These are phyloP conservation scores for Yamadazyma conglobata DNA, from an alignment of 1,139 yeast genomes.

Conservation along the genomic window DNA sequence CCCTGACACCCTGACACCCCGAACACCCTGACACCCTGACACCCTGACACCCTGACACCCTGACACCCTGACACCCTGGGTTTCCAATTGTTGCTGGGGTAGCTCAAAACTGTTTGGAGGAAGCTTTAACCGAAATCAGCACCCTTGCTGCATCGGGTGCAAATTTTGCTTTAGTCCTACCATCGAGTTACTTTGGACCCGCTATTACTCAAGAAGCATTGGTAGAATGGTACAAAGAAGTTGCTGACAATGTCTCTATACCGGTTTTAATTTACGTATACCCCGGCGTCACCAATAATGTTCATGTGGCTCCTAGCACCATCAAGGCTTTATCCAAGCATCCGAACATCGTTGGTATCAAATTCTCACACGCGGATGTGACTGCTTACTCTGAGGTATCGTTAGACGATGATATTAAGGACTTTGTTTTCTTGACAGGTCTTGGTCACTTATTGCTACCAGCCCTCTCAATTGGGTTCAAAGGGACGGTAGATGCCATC, in stretches of 20 bases:
- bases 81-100: slow-evolving; percentile 44
- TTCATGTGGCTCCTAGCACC: slow-evolving; percentile 27
- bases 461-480: slow-evolving; percentile 20
- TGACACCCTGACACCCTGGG: no score
- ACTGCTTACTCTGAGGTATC: slow-evolving; percentile 31
- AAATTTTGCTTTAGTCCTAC: slow-evolving; percentile 39
- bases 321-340: slow-evolving; percentile 31
- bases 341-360: slow-evolving; percentile 46
- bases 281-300: slow-evolving; percentile 46
- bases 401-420: slow-evolving; percentile 27
- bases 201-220: slow-evolving; percentile 39
- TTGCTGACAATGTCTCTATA: slow-evolving; percentile 41
- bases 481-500: slow-evolving; percentile 25
- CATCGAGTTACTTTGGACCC: slow-evolving; percentile 47
- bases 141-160: slow-evolving; percentile 42
- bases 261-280: slow-evolving; percentile 49
- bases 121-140: slow-evolving; percentile 34
- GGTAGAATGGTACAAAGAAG: slow-evolving; percentile 38
- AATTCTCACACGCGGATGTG: slow-evolving; percentile 40
- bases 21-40: no score
- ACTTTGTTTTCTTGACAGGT: slow-evolving; percentile 22
- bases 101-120: slow-evolving; percentile 38
- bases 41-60: no score
- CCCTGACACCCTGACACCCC: no score
- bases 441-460: slow-evolving; percentile 26